Conservation (phyloP, 352 stramenopile species). For the Pythium insidiosum region DNA sequence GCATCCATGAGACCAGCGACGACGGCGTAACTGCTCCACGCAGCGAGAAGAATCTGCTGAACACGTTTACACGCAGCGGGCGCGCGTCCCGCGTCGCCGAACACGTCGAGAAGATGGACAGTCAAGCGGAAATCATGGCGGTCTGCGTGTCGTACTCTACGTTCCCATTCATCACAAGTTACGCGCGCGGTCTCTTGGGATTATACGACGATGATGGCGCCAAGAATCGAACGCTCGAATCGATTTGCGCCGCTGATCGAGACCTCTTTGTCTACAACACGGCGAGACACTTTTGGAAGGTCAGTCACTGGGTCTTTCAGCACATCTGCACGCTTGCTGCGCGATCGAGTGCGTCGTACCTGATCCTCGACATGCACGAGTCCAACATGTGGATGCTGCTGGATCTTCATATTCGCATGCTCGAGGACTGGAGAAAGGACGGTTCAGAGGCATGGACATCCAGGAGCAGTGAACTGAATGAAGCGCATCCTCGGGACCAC, state of each 20-base stretch:
- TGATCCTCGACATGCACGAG: slow-evolving; percentile 76
- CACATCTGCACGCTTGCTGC: slow-evolving; percentile 72
- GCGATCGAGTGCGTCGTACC: slow-evolving; percentile 63
- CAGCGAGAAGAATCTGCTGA: slow-evolving; percentile 45
- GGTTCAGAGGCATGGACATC: background rate
- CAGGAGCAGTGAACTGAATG: background rate
- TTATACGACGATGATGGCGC: slow-evolving; percentile 61
- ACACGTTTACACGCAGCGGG: slow-evolving; percentile 60
- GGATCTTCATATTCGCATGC: slow-evolving; percentile 61
- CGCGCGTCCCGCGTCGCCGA: slow-evolving; percentile 41
- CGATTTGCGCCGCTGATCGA: slow-evolving; percentile 38
- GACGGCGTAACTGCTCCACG: background rate
- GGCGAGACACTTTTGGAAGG: slow-evolving; percentile 64
- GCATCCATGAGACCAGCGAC: background rate
- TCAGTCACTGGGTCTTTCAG: slow-evolving; percentile 73
- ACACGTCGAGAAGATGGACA: slow-evolving; percentile 65
- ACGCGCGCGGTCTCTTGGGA: slow-evolving; percentile 60
- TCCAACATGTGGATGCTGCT: slow-evolving; percentile 80
- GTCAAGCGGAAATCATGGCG: slow-evolving; percentile 55
- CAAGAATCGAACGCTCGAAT: slow-evolving; percentile 50
- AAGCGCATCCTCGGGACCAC: too few species aligned
- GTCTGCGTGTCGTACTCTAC: slow-evolving; percentile 77
- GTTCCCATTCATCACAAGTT: slow-evolving; percentile 82
- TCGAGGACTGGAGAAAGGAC: slow-evolving; percentile 44
- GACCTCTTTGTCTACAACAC: slow-evolving; percentile 63